These are phyloP conservation scores for Alisma plantagoaquatica DNA, from an alignment of 106 monocot genomes.

Conservation along the genomic window DNA sequence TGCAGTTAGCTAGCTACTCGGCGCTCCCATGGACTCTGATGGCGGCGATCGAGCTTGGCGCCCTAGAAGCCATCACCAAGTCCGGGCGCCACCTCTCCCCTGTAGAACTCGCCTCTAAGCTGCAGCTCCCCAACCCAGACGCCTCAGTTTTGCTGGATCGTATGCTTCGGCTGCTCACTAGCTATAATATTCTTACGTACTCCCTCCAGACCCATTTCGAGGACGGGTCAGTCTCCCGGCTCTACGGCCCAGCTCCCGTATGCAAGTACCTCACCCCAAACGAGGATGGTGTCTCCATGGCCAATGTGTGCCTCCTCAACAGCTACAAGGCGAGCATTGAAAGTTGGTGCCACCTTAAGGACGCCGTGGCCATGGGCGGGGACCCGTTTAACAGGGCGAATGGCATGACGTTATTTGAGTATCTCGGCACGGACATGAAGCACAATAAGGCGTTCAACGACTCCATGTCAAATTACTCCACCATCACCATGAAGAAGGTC, in stretches of 20 bases:
- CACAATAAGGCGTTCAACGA: constrained; percentile 49
- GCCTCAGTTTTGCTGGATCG: constrained; percentile 15
- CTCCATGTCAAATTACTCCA: constrained; percentile 37
- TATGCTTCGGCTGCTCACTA: constrained; percentile 14
- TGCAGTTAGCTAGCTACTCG: constrained; percentile 11
- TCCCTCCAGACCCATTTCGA: background rate
- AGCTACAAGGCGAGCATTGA: constrained; percentile 19
- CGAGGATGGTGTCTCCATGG: constrained; percentile 9
- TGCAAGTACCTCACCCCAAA: constrained; percentile 12
- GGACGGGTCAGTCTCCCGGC: background rate
- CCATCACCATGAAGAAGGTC: constrained; percentile 33
- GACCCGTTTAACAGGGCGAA: constrained; percentile 25
- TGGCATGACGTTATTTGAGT: constrained; percentile 48
- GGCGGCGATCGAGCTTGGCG: constrained; percentile 19
- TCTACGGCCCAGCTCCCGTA: constrained; percentile 15
- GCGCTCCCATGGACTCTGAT: constrained; percentile 28
- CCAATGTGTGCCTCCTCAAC: background rate
- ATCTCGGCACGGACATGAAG: constrained; percentile 25
- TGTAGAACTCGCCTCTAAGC: constrained; percentile 24
- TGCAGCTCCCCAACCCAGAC: constrained; percentile 14
- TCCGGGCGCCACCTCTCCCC: constrained; percentile 19
- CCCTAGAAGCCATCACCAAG: constrained; percentile 17
- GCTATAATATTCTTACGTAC: constrained; percentile 15
- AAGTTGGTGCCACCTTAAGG: constrained; percentile 29
- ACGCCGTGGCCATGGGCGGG: constrained; percentile 16